phyloP scores from a whole-genome alignment of 345 rosid species.

The Trapa incisa region DNA sequence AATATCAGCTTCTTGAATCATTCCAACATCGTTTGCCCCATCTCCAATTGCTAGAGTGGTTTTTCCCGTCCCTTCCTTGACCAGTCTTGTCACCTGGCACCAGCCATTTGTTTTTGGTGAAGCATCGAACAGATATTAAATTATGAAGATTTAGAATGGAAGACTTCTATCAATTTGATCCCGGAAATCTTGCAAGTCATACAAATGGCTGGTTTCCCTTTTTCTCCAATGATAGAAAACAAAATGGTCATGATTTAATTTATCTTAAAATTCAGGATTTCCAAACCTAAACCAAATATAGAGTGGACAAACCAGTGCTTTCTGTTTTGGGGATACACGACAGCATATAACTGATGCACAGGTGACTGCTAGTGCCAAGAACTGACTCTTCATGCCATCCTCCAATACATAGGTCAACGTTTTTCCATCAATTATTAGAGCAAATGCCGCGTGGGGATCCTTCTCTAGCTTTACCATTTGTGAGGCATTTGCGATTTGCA shows the following conservation, averaged over 20 bases:
- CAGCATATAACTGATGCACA: slow-evolving; percentile 99
- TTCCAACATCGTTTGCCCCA: slow-evolving; percentile 99
- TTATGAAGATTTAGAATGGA: background rate
- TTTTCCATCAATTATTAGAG: slow-evolving; percentile 90
- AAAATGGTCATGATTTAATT: background rate
- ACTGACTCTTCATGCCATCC: slow-evolving; percentile 67
- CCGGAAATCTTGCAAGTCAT: background rate
- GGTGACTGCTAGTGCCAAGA: slow-evolving; percentile 76
- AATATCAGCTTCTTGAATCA: slow-evolving; percentile 99
- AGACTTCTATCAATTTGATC: background rate
- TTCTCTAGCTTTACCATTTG: slow-evolving; percentile 85
- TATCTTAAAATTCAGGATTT: background rate
- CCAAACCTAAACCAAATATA: background rate
- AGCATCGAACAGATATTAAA: background rate
- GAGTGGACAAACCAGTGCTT: slow-evolving; percentile 58
- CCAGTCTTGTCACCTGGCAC: slow-evolving; percentile 72
- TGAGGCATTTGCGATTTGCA: slow-evolving; percentile 70
- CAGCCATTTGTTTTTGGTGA: background rate
- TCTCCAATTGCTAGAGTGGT: slow-evolving; percentile 95
- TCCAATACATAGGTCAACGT: slow-evolving; percentile 74
- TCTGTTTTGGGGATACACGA: slow-evolving; percentile 98
- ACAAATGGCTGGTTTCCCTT: background rate
- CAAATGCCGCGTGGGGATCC: slow-evolving; percentile 96
- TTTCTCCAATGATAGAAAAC: background rate
- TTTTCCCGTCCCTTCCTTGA: slow-evolving; percentile 89